phyloP scores from a whole-genome alignment of 352 stramenopile species.

The Phytophthora chlamydospora region DNA sequence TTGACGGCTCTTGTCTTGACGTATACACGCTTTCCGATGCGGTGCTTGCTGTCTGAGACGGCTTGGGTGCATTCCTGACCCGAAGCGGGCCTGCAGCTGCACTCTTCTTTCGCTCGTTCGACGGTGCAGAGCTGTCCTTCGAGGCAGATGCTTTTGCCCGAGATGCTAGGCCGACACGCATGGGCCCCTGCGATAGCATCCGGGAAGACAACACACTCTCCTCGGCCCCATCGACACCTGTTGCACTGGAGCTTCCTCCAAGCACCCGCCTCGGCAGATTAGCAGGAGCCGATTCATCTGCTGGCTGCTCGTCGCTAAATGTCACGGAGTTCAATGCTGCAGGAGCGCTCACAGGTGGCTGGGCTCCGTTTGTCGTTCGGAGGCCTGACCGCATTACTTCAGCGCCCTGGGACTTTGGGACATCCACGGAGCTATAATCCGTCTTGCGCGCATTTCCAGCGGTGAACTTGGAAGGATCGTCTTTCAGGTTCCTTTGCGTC shows the following conservation, averaged over 20 bases:
- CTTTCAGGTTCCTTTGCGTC: constrained; percentile 64
- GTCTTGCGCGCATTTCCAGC: constrained; percentile 22
- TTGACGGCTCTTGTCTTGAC: constrained; percentile 35
- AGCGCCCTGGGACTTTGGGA: constrained; percentile 6
- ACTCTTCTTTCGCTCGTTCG: constrained; percentile 33
- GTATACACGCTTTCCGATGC: constrained; percentile 40
- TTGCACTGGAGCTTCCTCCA: constrained; percentile 17
- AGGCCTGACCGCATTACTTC: constrained; percentile 16
- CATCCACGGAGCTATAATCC: constrained; percentile 17
- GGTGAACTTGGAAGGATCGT: constrained; percentile 44
- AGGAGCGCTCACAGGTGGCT: constrained; percentile 18
- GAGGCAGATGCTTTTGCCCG: constrained; percentile 28
- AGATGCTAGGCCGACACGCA: constrained; percentile 45
- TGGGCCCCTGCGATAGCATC: constrained; percentile 48
- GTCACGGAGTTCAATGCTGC: constrained; percentile 20
- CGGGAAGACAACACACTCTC: constrained; percentile 24
- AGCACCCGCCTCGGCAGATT: constrained; percentile 37
- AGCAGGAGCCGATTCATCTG: constrained; percentile 16
- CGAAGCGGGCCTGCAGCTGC: constrained; percentile 39
- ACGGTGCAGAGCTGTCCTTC: constrained; percentile 23
- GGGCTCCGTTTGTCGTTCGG: constrained; percentile 15
- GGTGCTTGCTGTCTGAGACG: constrained; percentile 20
- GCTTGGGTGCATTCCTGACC: constrained; percentile 41
- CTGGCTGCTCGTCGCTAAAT: constrained; percentile 18
- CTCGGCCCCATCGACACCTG: constrained; percentile 18